These are phyloP conservation scores for Camillea tinctor DNA, from an alignment of 2,329 filamentous ascomycete genomes.

Conservation along the genomic window DNA sequence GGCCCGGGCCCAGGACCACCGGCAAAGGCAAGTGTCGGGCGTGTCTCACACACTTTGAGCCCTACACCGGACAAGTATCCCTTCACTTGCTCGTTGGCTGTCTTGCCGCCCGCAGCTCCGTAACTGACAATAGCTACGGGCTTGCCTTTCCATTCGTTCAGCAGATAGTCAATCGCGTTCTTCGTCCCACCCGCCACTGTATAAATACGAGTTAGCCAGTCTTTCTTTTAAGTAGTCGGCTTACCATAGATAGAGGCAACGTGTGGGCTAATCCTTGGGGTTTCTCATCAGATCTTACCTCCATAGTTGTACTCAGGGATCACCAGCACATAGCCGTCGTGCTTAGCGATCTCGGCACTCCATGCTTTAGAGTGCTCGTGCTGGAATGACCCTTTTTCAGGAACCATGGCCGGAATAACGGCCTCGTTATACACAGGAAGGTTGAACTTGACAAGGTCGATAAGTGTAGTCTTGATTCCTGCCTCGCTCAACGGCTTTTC, in stretches of 20 bases:
- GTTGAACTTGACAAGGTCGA: slow-evolving; percentile 39
- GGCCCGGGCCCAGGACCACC: slow-evolving; percentile 8
- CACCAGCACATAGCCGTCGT: slow-evolving; percentile 49
- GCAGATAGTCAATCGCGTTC: slow-evolving; percentile 63
- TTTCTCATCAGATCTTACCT: slow-evolving; percentile 10
- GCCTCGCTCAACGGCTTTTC: slow-evolving; percentile 19
- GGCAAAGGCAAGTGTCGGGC: slow-evolving; percentile 31
- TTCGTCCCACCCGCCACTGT: slow-evolving; percentile 51
- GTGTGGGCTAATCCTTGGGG: background rate
- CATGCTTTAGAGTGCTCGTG: slow-evolving; percentile 44
- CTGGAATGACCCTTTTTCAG: slow-evolving; percentile 35
- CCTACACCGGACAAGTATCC: slow-evolving; percentile 30
- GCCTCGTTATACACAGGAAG: slow-evolving; percentile 47
- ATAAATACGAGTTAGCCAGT: background rate
- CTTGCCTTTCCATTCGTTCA: slow-evolving; percentile 57
- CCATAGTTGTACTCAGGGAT: slow-evolving; percentile 58
- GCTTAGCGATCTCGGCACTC: slow-evolving; percentile 41
- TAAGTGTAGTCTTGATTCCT: slow-evolving; percentile 24
- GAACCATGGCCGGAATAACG: slow-evolving; percentile 38
- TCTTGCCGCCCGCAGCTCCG: slow-evolving; percentile 44
- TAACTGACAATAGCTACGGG: slow-evolving; percentile 54
- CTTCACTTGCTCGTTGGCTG: slow-evolving; percentile 31
- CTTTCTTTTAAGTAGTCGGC: too few species aligned
- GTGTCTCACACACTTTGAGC: slow-evolving; percentile 31
- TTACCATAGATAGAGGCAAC: too few species aligned